A percentile compares a stretch with the other conserved stretches of the same genome.
Evolutionary conservation across 129 eudicot species (phyloP).

Genomic region (Ambrosia trifida): DNA sequence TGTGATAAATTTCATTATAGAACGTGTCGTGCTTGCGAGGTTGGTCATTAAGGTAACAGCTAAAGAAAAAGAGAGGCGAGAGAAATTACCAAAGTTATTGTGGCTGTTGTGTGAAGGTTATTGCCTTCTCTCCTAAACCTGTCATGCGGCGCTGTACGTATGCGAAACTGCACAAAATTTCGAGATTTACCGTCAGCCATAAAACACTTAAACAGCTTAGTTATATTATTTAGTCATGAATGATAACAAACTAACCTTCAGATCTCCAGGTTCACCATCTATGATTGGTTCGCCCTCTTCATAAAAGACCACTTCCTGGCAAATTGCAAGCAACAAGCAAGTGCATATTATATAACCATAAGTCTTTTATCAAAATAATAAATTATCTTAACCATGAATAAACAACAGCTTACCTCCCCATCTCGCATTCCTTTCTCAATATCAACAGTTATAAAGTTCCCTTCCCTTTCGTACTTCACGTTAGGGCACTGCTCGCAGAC

Average conservation of each 20-base stretch:
- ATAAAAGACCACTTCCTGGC: slow-evolving; percentile 85
- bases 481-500: slow-evolving; percentile 94
- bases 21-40: neutral
- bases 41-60: neutral
- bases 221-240: slow-evolving; percentile 3
- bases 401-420: slow-evolving; percentile 70
- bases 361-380: neutral
- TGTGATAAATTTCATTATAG: too few relatives aligned
- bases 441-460: slow-evolving; percentile 82
- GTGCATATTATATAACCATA: neutral
- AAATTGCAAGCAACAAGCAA: neutral
- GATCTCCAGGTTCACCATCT: slow-evolving; percentile 97
- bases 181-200: neutral
- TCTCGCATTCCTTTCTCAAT: slow-evolving; percentile 99
- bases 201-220: neutral
- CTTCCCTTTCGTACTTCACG: slow-evolving; percentile 88
- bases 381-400: neutral
- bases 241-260: slow-evolving; percentile 54
- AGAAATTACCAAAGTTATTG: slow-evolving; percentile 72
- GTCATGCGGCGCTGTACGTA: slow-evolving; percentile 90
- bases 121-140: slow-evolving; percentile 81
- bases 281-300: slow-evolving; percentile 94
- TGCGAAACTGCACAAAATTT: slow-evolving; percentile 58
- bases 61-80: neutral
- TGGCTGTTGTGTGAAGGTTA: slow-evolving; percentile 78